Evolutionary conservation across 352 stramenopile species (phyloP), one percentile per base, ranked within the genome.

Genomic region (Globisporangium abappressorium): DNA sequence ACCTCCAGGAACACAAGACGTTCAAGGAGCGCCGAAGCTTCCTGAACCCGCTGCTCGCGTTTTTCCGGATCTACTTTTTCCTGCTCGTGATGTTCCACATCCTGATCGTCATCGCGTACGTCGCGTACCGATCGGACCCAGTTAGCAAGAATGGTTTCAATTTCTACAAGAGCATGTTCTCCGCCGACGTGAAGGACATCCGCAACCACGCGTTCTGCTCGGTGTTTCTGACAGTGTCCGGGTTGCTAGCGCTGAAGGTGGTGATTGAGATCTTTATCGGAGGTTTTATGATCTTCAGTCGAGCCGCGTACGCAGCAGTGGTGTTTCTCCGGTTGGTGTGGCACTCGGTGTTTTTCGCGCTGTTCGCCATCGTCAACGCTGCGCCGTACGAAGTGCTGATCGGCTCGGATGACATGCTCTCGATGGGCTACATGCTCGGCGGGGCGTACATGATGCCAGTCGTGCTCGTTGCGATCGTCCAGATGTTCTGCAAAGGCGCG

Each of bases 61-160:
- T 94, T 69, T 94, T 93, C 73, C 86, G 88, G 24, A 89, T 96
- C 70, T 96, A 94, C 70, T 93, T 93, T 60, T 94, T 96, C 73
- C 75, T 94, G 53, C 63, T 93, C 56, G 84, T 94, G 51, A 85
- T 91, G 79, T 80, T 96, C 49, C 89, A 95, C 66, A 34, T 86
- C 30, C 76, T 95, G 30, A 70, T 94, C 20, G 89, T 81, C 24
- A 85, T 96, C 62, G 82, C 73, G n/a, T 96, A 95, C 71, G 82
- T 95, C 41, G 85, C 79, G 15, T 83, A 93, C 66, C 84, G 83
- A 0, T 90, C 84, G 28, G 84, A 93, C 28, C 87, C 85, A 9
- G 53, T 71, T 18, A 70, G 79, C 38, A 85, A 75, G 15, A 8
- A 56, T 5, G 84, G 84, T 11, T 82, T 94, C 47, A 47, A 77